Percentiles rank a stretch among this genome's conserved stretches.
These are phyloP conservation scores for Solanum tarapatanum DNA, from an alignment of 257 asterid species.

Conservation along the genomic window DNA sequence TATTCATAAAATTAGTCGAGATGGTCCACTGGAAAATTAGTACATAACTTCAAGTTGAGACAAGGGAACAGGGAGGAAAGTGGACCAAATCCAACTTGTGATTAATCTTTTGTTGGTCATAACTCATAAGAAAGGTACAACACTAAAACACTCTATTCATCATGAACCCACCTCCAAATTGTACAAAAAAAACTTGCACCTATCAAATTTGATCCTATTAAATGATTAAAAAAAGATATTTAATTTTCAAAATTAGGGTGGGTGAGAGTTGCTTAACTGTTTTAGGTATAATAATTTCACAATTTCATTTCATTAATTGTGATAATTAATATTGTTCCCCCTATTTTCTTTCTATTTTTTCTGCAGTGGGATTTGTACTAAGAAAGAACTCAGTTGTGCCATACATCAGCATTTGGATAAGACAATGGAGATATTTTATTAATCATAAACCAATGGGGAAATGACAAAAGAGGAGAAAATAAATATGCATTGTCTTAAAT, in stretches of 20 bases:
- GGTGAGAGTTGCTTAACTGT: background rate
- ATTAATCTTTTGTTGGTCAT: background rate
- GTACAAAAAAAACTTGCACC: background rate
- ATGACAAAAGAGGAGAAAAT: background rate
- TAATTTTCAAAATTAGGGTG: background rate
- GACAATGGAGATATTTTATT: background rate
- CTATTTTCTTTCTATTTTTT: background rate
- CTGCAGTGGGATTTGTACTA: background rate
- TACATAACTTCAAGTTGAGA: background rate
- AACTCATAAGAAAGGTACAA: background rate
- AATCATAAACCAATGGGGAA: background rate
- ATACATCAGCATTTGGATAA: background rate
- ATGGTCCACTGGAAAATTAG: background rate
- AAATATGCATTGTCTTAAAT: background rate
- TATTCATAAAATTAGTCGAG: background rate
- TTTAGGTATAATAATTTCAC: background rate
- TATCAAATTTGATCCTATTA: background rate
- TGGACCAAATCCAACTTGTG: background rate
- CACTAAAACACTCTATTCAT: background rate
- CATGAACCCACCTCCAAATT: background rate
- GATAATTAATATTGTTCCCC: background rate
- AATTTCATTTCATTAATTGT: background rate
- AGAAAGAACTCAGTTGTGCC: background rate
- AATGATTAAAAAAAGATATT: background rate
- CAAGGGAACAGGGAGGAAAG: background rate